Percentiles rank a stretch among this genome's conserved stretches.
Evolutionary conservation across 2,329 filamentous ascomycete genomes (phyloP).

Genomic region (Curvularia eragrostidis): DNA sequence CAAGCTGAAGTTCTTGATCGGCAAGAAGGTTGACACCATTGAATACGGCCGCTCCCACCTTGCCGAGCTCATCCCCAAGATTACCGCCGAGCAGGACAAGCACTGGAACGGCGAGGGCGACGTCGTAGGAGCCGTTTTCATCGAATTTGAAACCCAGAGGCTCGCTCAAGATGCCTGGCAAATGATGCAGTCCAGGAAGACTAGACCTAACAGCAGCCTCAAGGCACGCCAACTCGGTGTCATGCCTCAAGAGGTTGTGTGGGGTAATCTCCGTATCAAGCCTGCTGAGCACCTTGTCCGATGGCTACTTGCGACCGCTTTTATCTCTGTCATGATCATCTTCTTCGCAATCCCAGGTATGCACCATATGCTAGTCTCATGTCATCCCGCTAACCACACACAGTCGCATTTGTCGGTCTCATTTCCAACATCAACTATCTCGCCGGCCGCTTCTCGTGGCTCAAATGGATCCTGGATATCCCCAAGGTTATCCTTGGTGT

Average conservation of each 20-base stretch:
- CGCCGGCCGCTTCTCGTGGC: constrained; percentile 47
- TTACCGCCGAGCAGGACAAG: constrained; percentile 69
- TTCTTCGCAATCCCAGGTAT: constrained; percentile 55
- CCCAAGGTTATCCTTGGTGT: constrained; percentile 53
- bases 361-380: not conserved
- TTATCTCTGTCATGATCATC: constrained; percentile 52
- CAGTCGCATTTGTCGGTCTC: constrained; percentile 52
- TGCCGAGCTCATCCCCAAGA: constrained; percentile 73
- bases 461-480: constrained; percentile 53
- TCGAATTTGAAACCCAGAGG: constrained; percentile 83
- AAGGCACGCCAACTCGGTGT: constrained; percentile 53
- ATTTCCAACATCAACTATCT: constrained; percentile 56
- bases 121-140: constrained; percentile 78
- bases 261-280: constrained; percentile 54
- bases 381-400: constrained; percentile 16
- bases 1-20: constrained; percentile 51
- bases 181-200: constrained; percentile 55
- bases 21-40: constrained; percentile 71
- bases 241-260: constrained; percentile 56
- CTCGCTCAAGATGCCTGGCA: constrained; percentile 87
- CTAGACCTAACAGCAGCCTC: constrained; percentile 45
- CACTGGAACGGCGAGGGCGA: constrained; percentile 71
- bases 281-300: constrained; percentile 40
- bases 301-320: constrained; percentile 46
- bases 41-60: constrained; percentile 81